phyloP scores from a whole-genome alignment of 306 rosid species.

The Ormosia emarginata region DNA sequence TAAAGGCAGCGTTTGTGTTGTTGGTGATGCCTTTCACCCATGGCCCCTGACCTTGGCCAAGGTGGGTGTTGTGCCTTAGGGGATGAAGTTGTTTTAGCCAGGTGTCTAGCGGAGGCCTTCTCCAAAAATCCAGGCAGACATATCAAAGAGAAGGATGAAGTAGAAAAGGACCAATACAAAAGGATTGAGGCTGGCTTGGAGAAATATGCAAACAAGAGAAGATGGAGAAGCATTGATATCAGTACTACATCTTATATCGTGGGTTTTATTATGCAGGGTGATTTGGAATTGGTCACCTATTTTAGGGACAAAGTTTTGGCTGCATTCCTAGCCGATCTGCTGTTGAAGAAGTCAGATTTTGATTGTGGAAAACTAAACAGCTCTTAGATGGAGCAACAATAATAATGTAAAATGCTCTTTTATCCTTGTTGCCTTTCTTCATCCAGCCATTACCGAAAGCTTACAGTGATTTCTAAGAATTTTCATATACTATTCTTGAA shows the following conservation, averaged over 20 bases:
- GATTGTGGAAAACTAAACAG: conserved; percentile 54
- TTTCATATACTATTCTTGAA: background rate
- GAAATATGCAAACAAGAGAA: conserved; percentile 56
- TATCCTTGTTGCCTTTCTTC: background rate
- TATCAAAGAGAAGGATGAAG: background rate
- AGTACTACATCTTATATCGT: conserved; percentile 36
- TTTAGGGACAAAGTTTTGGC: conserved; percentile 54
- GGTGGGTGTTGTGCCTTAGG: conserved; percentile 63
- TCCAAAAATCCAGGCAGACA: background rate
- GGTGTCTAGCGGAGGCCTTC: conserved; percentile 56
- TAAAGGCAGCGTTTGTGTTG: conserved; percentile 66
- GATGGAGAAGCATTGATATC: conserved; percentile 66
- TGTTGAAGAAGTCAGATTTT: conserved; percentile 33
- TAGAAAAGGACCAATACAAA: conserved; percentile 26
- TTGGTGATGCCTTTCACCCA: conserved; percentile 69
- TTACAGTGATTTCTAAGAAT: background rate
- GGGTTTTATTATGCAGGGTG: conserved; percentile 41
- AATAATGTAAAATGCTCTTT: background rate
- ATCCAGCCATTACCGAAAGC: background rate
- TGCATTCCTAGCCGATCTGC: conserved; percentile 15
- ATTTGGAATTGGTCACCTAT: conserved; percentile 29
- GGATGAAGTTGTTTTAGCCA: conserved; percentile 59
- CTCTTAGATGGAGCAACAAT: conserved; percentile 5
- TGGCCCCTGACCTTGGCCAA: conserved; percentile 67
- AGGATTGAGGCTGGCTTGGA: conserved; percentile 50